These are phyloP conservation scores for Aspergillus carlsbadensis DNA, from an alignment of 495 filamentous ascomycete species.

Conservation along the genomic window DNA sequence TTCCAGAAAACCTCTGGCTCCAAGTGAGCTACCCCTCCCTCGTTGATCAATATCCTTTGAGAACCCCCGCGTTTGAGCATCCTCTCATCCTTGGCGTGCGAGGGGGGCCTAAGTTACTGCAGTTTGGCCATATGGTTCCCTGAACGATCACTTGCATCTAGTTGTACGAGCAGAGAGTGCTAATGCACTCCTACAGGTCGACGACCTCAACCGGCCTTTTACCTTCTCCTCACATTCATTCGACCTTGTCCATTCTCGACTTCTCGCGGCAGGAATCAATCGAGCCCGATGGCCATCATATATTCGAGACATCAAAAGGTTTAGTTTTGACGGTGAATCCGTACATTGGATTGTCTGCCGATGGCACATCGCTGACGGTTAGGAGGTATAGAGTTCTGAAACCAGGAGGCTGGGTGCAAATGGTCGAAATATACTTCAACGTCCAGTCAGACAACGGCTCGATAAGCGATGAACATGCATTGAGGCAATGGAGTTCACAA, in stretches of 20 bases:
- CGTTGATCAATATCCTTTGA: not conserved
- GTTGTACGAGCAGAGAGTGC: conserved; percentile 6
- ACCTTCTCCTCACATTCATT: conserved; percentile 76
- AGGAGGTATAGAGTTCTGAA: conserved; percentile 50
- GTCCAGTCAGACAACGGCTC: conserved; percentile 89
- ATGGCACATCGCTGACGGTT: conserved; percentile 20
- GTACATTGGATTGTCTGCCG: not conserved
- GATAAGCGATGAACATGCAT: conserved; percentile 66
- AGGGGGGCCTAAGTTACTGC: not conserved
- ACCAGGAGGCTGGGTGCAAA: conserved; percentile 83
- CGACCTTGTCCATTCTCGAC: conserved; percentile 85
- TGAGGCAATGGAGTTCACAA: conserved; percentile 70
- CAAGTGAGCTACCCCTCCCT: conserved; percentile 45
- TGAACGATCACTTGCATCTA: not conserved
- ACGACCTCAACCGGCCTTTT: conserved; percentile 75
- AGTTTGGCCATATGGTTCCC: not conserved
- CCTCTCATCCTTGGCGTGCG: not conserved
- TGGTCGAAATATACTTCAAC: conserved; percentile 85
- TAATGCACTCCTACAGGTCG: conserved; percentile 51
- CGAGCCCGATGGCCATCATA: conserved; percentile 74
- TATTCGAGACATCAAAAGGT: conserved; percentile 73
- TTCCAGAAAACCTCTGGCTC: conserved; percentile 67
- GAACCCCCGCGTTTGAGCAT: not conserved
- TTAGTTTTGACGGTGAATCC: conserved; percentile 14
- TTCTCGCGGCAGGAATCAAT: conserved; percentile 78